Conservation (phyloP, 2,329 filamentous ascomycete species). For the Fusarium hostae region DNA sequence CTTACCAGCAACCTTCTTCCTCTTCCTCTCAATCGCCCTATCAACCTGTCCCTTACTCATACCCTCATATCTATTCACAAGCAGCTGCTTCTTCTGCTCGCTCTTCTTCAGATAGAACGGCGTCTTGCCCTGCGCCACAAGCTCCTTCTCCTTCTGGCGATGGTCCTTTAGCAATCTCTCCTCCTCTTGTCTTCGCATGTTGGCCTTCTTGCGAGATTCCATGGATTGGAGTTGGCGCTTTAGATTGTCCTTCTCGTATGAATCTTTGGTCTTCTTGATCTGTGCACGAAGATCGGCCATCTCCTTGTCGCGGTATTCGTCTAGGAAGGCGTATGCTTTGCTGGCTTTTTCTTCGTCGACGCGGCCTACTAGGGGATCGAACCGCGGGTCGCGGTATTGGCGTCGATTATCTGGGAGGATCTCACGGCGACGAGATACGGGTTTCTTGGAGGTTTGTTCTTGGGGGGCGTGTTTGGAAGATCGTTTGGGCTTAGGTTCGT, state of each 20-base stretch:
- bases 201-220: conserved; percentile 79
- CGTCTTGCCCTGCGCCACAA: conserved; percentile 87
- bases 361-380: conserved; percentile 71
- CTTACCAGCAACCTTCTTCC: conserved; percentile 88
- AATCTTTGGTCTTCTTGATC: conserved; percentile 73
- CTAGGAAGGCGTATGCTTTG: conserved; percentile 86
- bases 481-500: conserved; percentile 49
- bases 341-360: conserved; percentile 69
- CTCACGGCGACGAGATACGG: conserved; percentile 83
- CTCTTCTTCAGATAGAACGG: conserved; percentile 94
- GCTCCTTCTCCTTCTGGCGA: conserved; percentile 82
- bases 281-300: conserved; percentile 77
- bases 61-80: conserved; percentile 81
- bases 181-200: conserved; percentile 75
- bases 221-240: conserved; percentile 80
- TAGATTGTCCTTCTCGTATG: conserved; percentile 73
- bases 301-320: conserved; percentile 87
- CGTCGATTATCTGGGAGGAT: conserved; percentile 68
- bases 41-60: conserved; percentile 90
- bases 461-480: conserved; percentile 89
- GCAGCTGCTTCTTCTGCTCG: conserved; percentile 87
- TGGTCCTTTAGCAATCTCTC: conserved; percentile 78
- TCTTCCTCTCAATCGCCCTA: conserved; percentile 82
- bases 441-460: conserved; percentile 82
- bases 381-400: conserved; percentile 86